phyloP scores from a whole-genome alignment of 208 protist genomes.

The Leishmania gerbilli region DNA sequence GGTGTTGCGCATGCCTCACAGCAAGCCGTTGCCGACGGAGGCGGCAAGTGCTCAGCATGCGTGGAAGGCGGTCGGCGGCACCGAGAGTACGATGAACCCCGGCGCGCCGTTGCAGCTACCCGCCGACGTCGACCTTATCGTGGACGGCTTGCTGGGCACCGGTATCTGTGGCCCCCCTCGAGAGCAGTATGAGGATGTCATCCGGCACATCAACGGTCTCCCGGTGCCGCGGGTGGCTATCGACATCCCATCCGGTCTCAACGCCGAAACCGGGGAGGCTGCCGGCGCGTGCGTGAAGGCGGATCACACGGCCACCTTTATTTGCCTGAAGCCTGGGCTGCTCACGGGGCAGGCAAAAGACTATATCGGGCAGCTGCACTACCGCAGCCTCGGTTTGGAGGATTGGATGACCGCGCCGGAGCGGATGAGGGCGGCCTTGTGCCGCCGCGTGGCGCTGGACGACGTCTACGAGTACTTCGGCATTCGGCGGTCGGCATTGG shows the following conservation, averaged over 20 bases:
- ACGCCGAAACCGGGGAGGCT: constrained; percentile 72
- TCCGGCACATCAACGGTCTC: constrained; percentile 56
- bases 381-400: constrained; percentile 54
- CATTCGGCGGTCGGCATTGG: constrained; percentile 22
- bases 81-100: constrained; percentile 13
- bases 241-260: constrained; percentile 86
- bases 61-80: constrained; percentile 42
- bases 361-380: constrained; percentile 77
- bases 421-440: constrained; percentile 29
- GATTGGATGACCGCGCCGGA: constrained; percentile 51
- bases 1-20: constrained; percentile 58
- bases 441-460: constrained; percentile 47
- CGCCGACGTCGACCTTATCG: constrained; percentile 60
- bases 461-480: constrained; percentile 49
- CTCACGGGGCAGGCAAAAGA: constrained; percentile 61
- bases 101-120: constrained; percentile 21
- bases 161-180: constrained; percentile 67
- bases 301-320: constrained; percentile 79
- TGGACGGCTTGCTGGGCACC: constrained; percentile 84
- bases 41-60: constrained; percentile 46
- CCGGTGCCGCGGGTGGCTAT: constrained; percentile 67
- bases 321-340: constrained; percentile 83
- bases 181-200: constrained; percentile 59
- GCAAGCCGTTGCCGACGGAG: constrained; percentile 59
- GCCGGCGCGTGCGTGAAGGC: constrained; percentile 66